Base-by-base conservation (phyloP, 768 basidiomycete genomes). In the Thelephora aurantiotincta region DNA sequence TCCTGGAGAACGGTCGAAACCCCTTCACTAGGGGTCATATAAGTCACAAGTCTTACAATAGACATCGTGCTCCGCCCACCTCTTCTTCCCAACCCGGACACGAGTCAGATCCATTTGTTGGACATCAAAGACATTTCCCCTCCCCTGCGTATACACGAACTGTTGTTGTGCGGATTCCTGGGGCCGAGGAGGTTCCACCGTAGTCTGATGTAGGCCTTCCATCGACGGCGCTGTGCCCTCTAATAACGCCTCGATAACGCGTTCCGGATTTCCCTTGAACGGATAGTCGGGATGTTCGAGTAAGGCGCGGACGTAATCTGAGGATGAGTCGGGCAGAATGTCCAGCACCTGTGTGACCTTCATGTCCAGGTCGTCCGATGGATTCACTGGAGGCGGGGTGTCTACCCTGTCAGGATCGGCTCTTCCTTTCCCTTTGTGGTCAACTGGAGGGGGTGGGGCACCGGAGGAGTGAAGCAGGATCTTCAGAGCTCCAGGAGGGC, bases 71-170 rank as follows among this genome's bases (percentile, higher is more conserved):
- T 46, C n/a, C 16, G 56, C 72, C 7, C 52, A 81, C 80, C 54
- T 65, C 67, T 73, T 78, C 69, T 80, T 89, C 33, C 85, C 87
- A 6, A 81, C 50, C 20, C 68, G 68, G 19, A 92, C 50, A 46
- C 67, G 66, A 5, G 68, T 64, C 30, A 78, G 50, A 57, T 94
- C 85, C 60, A 94, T 73, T 14, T 60, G 58, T 42, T 86, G 79
- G 19, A 76, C 74, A 55, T 92, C 81, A 54, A 84, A 93, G 0
- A 86, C 67, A 51, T 94, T 97, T 44, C 65, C 62, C 50, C 90
- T 64, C 52, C 77, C 72, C 20, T 64, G 62, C 12, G 65, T 65
- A 44, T 53, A 61, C 44, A 53, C 54, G 36, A 60, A 60, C 19
- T 49, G 54, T 2, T 59, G 56, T 4, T 19, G 49, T 18, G 35